phyloP scores from a whole-genome alignment of 108 stramenopile species.

The Seminavis robusta region DNA sequence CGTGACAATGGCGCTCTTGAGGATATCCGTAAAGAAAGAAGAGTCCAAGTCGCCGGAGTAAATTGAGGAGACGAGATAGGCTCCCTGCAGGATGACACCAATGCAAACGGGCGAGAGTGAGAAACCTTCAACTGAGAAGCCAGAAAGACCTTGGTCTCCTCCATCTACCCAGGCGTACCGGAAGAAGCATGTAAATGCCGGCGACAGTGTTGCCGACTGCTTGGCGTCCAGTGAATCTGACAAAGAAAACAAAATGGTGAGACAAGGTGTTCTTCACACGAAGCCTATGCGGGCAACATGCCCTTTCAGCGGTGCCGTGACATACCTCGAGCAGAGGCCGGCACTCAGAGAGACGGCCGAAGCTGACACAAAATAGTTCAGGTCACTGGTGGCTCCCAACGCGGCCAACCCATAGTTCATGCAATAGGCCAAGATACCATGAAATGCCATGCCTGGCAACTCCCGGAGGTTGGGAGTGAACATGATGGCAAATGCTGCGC shows the following conservation, averaged over 20 bases:
- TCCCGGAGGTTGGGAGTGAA: constrained; percentile 7
- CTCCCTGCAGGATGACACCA: no score
- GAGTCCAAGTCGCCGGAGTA: neutral
- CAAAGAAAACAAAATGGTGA: no score
- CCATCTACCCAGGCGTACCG: no score
- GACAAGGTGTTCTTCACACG: no score
- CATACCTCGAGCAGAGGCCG: constrained; percentile 13
- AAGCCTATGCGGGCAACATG: no score
- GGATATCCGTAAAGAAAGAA: no score
- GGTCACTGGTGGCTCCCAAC: no score
- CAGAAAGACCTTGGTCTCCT: no score
- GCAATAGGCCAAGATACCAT: constrained; percentile 16
- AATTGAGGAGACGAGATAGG: constrained; percentile 15
- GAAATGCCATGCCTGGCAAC: constrained; percentile 11
- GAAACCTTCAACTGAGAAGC: no score
- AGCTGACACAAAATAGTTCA: constrained; percentile 14
- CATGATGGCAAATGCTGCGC: constrained; percentile 7
- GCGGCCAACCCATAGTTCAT: constrained; percentile 10
- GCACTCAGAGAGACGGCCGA: constrained; percentile 18
- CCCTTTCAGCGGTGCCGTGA: no score
- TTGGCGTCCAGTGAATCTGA: constrained; percentile 30
- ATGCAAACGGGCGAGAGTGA: no score
- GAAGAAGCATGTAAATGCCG: constrained; percentile 19
- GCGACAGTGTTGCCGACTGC: constrained; percentile 24
- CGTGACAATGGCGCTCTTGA: constrained; percentile 15